Evolutionary conservation across 2,329 filamentous ascomycete species (phyloP), one percentile per base, ranked within the genome.

Genomic region (Plectosphaerella sp.): DNA sequence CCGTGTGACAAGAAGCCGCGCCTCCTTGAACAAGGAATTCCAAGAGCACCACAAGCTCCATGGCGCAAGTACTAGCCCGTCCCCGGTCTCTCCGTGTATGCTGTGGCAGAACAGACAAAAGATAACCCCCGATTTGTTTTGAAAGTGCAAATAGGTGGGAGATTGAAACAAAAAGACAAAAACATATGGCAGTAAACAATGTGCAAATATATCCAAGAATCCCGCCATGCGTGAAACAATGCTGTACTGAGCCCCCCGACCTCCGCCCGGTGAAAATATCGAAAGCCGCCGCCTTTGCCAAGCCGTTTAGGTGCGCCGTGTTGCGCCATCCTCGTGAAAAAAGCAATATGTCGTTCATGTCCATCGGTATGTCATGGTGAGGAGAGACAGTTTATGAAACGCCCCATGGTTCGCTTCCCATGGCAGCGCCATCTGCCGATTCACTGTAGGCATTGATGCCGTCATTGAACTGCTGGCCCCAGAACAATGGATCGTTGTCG

Each of bases 401-500:
- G 39, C 49, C 53, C 55, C 55, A 57, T 41, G 51, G 41, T 14
- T 57, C 55, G 16, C 51, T 43, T 18, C 48, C 47, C 10, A 55
- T 48, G 28, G 56, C 45, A 48, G 56, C 20, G 16, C 54, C 51
- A 20, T 70, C 68, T 4, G 66, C 57, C 1, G 61, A 60, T 39
- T 69, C 66, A n/a, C 62, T 63, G 55, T 66, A 59, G 39, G 61
- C 59, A 5, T 59, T 54, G 14, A 64, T 50, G 46, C 60, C 60
- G 33, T 59, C 55, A 50, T 69, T 67, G 59, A 76, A 77, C 48
- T 77, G 74, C 37, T 67, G 68, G 64, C 77, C 71, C 75, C 76
- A 80, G 51, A 76, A 73, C 3, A 71, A 69, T 18, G 74, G 67
- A 56, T 80, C 76, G 42, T 79, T 73, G 39, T 84, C 80, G 10